These are phyloP conservation scores for Scedosporium aurantiacum DNA, from an alignment of 2,329 filamentous ascomycete genomes.

Conservation along the genomic window DNA sequence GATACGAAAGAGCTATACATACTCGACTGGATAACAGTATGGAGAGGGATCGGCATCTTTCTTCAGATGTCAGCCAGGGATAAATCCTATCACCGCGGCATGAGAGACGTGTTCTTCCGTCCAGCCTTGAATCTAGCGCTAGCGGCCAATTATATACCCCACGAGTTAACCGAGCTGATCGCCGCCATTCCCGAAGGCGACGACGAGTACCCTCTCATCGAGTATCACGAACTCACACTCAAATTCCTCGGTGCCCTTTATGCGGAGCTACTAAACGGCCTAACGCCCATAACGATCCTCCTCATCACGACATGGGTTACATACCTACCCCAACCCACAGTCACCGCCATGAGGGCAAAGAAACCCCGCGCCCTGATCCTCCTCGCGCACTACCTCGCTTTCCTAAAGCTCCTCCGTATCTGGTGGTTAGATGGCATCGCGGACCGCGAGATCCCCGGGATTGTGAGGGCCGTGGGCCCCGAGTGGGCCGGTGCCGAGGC, in stretches of 20 bases:
- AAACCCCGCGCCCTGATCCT: conserved; percentile 39
- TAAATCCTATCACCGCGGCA: conserved; percentile 26
- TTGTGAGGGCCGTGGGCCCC: conserved; percentile 14
- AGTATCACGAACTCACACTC: conserved; percentile 34
- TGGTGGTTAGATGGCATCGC: conserved; percentile 43
- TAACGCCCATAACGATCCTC: conserved; percentile 32
- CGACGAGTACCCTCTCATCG: conserved; percentile 25
- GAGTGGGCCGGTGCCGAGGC: background rate
- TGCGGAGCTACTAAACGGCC: conserved; percentile 31
- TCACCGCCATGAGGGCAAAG: conserved; percentile 29
- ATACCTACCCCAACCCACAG: conserved; percentile 32
- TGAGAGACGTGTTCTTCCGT: conserved; percentile 36
- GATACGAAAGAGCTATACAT: conserved; percentile 34
- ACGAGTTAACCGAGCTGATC: conserved; percentile 37
- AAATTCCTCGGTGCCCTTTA: conserved; percentile 42
- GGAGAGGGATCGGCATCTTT: conserved; percentile 40
- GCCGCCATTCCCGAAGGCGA: conserved; percentile 31
- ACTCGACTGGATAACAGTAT: conserved; percentile 45
- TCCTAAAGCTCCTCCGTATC: conserved; percentile 31
- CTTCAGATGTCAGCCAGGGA: conserved; percentile 26
- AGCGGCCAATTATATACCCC: conserved; percentile 30
- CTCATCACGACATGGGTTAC: conserved; percentile 44
- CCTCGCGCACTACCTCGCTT: conserved; percentile 40
- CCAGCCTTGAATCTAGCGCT: conserved; percentile 35
- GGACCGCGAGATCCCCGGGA: conserved; percentile 32